These are phyloP conservation scores for Gossypium mustelinum DNA, from an alignment of 345 rosid species.

Conservation along the genomic window DNA sequence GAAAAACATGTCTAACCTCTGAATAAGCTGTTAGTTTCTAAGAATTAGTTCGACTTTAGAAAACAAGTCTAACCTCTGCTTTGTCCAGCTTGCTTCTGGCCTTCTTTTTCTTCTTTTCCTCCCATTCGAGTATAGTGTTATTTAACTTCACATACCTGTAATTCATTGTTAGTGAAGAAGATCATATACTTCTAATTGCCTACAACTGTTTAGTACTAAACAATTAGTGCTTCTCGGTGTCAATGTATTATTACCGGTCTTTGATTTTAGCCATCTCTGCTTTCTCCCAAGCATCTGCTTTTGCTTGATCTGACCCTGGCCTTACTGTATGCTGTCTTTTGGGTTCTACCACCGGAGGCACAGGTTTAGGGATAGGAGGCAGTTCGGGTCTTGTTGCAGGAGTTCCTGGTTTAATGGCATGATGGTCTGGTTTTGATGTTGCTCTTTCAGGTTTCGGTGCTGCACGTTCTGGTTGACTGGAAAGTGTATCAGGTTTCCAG, in stretches of 20 bases:
- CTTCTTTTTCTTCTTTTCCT: conserved; percentile 48
- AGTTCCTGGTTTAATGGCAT: conserved; percentile 2
- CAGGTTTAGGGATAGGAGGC: conserved; percentile 21
- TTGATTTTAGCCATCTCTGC: conserved; percentile 47
- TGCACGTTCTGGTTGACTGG: conserved; percentile 12
- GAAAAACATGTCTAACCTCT: conserved; percentile 46
- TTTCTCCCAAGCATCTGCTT: conserved; percentile 61
- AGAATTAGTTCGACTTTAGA: neutral
- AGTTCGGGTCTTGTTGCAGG: conserved; percentile 15
- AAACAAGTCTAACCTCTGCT: conserved; percentile 51
- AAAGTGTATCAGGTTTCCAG: conserved; percentile 12
- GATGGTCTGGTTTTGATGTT: conserved; percentile 20
- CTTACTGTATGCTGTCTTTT: conserved; percentile 17
- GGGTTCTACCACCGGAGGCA: conserved; percentile 11
- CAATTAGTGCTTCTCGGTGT: neutral
- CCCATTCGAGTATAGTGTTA: conserved; percentile 50
- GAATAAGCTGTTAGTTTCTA: conserved; percentile 11
- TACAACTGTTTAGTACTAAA: no score
- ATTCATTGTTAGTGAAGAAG: neutral
- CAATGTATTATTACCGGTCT: conserved; percentile 32
- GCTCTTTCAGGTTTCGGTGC: neutral
- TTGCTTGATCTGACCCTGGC: conserved; percentile 21
- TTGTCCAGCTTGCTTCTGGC: conserved; percentile 43
- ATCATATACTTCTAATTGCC: no score
- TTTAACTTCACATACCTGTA: conserved; percentile 52